Evolutionary conservation across 2,329 filamentous ascomycete species (phyloP).

Genomic region (Hypoxylon sp.): DNA sequence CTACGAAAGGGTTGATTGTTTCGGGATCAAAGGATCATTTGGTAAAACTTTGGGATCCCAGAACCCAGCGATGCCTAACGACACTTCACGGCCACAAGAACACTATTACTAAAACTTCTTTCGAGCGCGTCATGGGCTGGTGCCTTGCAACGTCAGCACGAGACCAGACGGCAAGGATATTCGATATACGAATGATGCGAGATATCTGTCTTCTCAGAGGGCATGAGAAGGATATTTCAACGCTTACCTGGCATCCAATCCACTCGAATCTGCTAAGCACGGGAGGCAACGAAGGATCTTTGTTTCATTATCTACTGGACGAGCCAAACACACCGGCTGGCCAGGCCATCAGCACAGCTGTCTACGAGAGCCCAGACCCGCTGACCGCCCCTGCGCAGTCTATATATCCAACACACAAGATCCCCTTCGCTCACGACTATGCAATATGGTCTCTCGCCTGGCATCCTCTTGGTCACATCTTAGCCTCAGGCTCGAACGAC

Average conservation of each 20-base stretch:
- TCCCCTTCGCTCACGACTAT: conserved; percentile 91
- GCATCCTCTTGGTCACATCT: conserved; percentile 95
- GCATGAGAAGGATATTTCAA: conserved; percentile 96
- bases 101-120: conserved; percentile 91
- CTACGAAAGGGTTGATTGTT: conserved; percentile 91
- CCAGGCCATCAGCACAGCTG: conserved; percentile 78
- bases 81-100: conserved; percentile 98
- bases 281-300: conserved; percentile 88
- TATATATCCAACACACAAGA: conserved; percentile 90
- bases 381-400: conserved; percentile 85
- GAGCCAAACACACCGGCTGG: conserved; percentile 89
- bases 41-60: conserved; percentile 98
- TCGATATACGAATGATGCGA: conserved; percentile 98
- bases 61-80: conserved; percentile 88
- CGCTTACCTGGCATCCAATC: conserved; percentile 92
- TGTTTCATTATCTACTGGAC: conserved; percentile 95
- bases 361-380: conserved; percentile 88
- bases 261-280: conserved; percentile 92
- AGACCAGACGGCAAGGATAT: conserved; percentile 92
- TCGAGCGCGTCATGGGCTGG: conserved; percentile 86
- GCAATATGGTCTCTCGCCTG: conserved; percentile 98
- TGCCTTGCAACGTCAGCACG: conserved; percentile 93
- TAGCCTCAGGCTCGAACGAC: conserved; percentile 96
- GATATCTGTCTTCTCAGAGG: conserved; percentile 94
- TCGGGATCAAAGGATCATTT: conserved; percentile 98